Conservation (phyloP, 805 yeast species). For the Saturnispora besseyi region DNA sequence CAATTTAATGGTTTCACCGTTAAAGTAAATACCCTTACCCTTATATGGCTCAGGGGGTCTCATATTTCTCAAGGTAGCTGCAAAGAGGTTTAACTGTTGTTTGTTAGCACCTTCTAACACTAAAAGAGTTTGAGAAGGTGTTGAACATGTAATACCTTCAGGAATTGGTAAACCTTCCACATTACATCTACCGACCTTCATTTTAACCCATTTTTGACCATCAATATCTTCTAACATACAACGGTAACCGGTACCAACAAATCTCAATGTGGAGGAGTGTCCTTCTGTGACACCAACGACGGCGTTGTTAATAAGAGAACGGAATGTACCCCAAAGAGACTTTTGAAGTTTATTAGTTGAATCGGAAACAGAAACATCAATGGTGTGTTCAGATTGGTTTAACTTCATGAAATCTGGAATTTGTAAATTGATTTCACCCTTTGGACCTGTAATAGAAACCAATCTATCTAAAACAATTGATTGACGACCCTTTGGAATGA, state of each 20-base stretch:
- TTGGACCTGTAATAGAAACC: slow-evolving; percentile 65
- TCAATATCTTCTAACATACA: slow-evolving; percentile 55
- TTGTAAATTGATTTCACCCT: slow-evolving; percentile 53
- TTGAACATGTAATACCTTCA: slow-evolving; percentile 57
- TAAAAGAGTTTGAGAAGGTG: slow-evolving; percentile 81
- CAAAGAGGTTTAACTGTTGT: slow-evolving; percentile 80
- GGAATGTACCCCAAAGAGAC: slow-evolving; percentile 91
- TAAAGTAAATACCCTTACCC: slow-evolving; percentile 93
- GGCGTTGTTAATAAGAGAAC: slow-evolving; percentile 69
- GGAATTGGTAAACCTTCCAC: slow-evolving; percentile 74
- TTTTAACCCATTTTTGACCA: slow-evolving; percentile 49
- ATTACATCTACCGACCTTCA: slow-evolving; percentile 84
- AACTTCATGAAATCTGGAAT: slow-evolving; percentile 66
- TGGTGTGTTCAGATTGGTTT: slow-evolving; percentile 7
- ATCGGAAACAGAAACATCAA: slow-evolving; percentile 43
- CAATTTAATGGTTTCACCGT: slow-evolving; percentile 81
- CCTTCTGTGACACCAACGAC: slow-evolving; percentile 89
- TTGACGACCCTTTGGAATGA: slow-evolving; percentile 59
- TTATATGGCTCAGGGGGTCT: slow-evolving; percentile 98
- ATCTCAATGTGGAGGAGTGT: slow-evolving; percentile 74
- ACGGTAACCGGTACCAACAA: slow-evolving; percentile 96
- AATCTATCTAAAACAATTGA: slow-evolving; percentile 48
- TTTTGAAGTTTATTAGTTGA: slow-evolving; percentile 60
- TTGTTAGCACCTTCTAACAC: slow-evolving; percentile 81
- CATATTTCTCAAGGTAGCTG: slow-evolving; percentile 76